Evolutionary conservation across 805 yeast species (phyloP).

Genomic region (Yarrowia osloensis): DNA sequence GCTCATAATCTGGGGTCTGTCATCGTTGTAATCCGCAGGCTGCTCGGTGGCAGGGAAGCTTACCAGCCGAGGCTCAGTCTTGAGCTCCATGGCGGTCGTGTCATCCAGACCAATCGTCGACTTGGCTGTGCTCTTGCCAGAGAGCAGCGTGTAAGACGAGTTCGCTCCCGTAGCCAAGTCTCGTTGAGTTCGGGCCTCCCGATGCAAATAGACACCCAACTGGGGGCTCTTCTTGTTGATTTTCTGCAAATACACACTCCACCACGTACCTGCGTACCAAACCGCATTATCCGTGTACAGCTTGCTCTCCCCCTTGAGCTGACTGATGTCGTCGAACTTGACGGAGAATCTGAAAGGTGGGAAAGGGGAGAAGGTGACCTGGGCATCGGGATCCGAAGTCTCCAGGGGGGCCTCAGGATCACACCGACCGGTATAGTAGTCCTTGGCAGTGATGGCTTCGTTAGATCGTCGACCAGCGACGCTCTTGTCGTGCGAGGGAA

Average conservation of each 20-base stretch:
- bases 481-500: constrained; percentile 21
- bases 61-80: constrained; percentile 13
- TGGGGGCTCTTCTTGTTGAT: constrained; percentile 50
- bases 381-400: constrained; percentile 8
- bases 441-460: neutral
- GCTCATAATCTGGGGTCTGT: constrained; percentile 50
- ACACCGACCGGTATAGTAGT: neutral
- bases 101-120: constrained; percentile 9
- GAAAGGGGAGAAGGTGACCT: constrained; percentile 41
- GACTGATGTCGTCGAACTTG: constrained; percentile 53
- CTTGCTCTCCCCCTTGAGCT: constrained; percentile 49
- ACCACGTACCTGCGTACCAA: constrained; percentile 64
- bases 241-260: constrained; percentile 59
- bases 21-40: constrained; percentile 47
- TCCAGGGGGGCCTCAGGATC: constrained; percentile 16
- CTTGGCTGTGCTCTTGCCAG: constrained; percentile 26
- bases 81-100: constrained; percentile 24
- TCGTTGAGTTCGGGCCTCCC: constrained; percentile 44
- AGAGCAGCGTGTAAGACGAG: neutral
- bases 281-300: constrained; percentile 52
- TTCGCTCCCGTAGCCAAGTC: constrained; percentile 27
- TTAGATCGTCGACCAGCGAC: constrained; percentile 25
- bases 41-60: constrained; percentile 18
- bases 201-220: constrained; percentile 58
- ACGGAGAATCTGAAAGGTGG: constrained; percentile 60